Conservation (phyloP, 139 green algal genomes). For the Chlorokybus atmophyticus region DNA sequence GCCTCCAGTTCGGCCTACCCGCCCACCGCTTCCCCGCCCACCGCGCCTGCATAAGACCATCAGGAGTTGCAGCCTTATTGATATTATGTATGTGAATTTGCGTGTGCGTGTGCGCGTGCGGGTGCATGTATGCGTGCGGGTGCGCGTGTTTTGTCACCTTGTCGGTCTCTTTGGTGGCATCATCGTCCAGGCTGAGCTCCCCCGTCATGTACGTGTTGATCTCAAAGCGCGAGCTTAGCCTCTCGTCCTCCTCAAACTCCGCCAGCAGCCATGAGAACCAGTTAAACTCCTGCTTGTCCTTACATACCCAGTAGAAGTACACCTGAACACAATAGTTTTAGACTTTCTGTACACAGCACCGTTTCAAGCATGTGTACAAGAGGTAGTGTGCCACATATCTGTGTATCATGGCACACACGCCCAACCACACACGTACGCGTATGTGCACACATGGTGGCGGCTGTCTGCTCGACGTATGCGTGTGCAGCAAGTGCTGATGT, state of each 20-base stretch:
- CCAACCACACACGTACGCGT: no score
- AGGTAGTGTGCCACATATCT: no score
- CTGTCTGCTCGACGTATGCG: no score
- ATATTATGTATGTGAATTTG: no score
- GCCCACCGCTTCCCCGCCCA: slow-evolving; percentile 13
- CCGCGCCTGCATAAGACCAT: slow-evolving; percentile 1
- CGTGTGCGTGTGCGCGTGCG: no score
- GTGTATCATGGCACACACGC: no score
- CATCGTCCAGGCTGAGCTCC: slow-evolving; percentile 5
- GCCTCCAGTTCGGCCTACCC: slow-evolving; percentile 6
- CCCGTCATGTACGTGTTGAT: slow-evolving; percentile 17
- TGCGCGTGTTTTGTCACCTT: neutral
- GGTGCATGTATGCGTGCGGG: no score
- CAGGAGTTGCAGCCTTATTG: no score
- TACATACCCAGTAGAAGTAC: slow-evolving; percentile 6
- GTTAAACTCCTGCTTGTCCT: slow-evolving; percentile 9
- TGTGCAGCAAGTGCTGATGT: no score
- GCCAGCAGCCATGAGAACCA: slow-evolving; percentile 12
- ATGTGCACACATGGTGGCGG: no score
- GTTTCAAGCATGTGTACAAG: no score
- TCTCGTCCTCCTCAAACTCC: neutral
- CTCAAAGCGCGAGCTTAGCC: slow-evolving; percentile 2
- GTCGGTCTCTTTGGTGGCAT: neutral
- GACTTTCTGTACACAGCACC: no score
- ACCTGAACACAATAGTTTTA: neutral